phyloP scores from a whole-genome alignment of 371 early-diverging fungal genomes.

The Zychaea mexicana region DNA sequence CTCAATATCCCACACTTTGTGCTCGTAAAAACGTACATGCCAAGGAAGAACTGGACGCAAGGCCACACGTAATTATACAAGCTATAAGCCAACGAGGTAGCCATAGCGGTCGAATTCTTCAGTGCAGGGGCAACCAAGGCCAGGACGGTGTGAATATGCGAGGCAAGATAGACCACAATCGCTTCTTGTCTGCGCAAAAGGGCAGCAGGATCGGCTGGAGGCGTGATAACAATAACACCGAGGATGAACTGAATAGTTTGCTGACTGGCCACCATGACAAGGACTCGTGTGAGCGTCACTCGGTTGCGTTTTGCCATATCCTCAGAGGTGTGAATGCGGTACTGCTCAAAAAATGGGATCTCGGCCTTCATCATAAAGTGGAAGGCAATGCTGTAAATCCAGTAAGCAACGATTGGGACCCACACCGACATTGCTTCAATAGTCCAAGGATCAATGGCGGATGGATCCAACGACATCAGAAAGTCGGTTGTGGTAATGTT shows the following conservation, averaged over 20 bases:
- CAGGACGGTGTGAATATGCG: conserved; percentile 6
- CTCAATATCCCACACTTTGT: neutral
- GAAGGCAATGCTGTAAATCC: conserved; percentile 69
- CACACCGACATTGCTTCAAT: conserved; percentile 62
- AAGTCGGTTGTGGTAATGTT: neutral
- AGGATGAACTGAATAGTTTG: conserved; percentile 53
- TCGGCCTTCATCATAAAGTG: conserved; percentile 60
- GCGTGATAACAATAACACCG: conserved; percentile 27
- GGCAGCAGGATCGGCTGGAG: conserved; percentile 21
- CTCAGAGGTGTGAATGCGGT: conserved; percentile 69
- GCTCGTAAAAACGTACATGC: conserved; percentile 27
- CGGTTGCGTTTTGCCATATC: conserved; percentile 64
- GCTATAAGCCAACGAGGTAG: conserved; percentile 53
- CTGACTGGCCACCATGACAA: conserved; percentile 59
- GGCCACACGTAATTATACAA: conserved; percentile 41
- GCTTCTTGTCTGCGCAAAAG: conserved; percentile 17
- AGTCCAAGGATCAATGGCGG: conserved; percentile 35
- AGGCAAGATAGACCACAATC: conserved; percentile 10
- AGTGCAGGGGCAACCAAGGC: conserved; percentile 40
- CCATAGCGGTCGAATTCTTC: conserved; percentile 22
- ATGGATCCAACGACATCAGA: neutral
- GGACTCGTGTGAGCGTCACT: conserved; percentile 57
- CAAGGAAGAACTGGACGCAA: conserved; percentile 28
- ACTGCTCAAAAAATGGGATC: conserved; percentile 70
- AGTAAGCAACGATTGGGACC: conserved; percentile 69